A percentile compares a stretch with the other conserved stretches of the same genome.
Evolutionary conservation across 352 stramenopile species (phyloP).

Genomic region (Pythium brassicae): DNA sequence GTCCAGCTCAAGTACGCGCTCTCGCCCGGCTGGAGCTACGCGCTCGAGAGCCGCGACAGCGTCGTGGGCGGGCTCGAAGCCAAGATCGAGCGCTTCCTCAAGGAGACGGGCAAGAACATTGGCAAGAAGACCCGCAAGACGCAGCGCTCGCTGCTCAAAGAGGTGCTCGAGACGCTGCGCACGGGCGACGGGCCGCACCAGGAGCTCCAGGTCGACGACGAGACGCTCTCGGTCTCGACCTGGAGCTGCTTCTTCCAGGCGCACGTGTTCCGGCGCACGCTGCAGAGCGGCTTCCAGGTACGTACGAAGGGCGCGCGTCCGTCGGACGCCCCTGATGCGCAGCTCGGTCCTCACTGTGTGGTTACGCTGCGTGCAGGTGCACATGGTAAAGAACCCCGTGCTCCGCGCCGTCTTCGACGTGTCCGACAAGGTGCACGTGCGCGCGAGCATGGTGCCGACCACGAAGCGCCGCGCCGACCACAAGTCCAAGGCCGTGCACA

Average conservation of each 20-base stretch:
- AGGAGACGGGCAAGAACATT: slow-evolving; percentile 59
- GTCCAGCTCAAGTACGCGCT: slow-evolving; percentile 57
- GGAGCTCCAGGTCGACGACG: slow-evolving; percentile 46
- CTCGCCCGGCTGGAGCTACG: slow-evolving; percentile 38
- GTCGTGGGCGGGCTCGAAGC: slow-evolving; percentile 42
- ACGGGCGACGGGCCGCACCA: slow-evolving; percentile 51
- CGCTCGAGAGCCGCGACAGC: slow-evolving; percentile 30
- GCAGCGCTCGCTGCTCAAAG: slow-evolving; percentile 62
- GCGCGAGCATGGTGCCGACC: slow-evolving; percentile 42
- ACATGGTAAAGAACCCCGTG: slow-evolving; percentile 52
- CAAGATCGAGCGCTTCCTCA: slow-evolving; percentile 58
- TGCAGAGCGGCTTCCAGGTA: slow-evolving; percentile 60
- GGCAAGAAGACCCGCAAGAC: slow-evolving; percentile 70
- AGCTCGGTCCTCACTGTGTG: not conserved
- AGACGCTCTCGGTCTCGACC: slow-evolving; percentile 46
- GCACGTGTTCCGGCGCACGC: slow-evolving; percentile 45
- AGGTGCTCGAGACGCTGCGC: slow-evolving; percentile 56
- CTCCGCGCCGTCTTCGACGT: slow-evolving; percentile 64
- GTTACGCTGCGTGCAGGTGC: slow-evolving; percentile 16
- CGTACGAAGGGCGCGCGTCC: too few species aligned
- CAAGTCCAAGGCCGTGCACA: slow-evolving; percentile 47
- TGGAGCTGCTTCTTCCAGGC: slow-evolving; percentile 67
- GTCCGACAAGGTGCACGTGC: slow-evolving; percentile 37
- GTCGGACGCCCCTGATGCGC: too few species aligned
- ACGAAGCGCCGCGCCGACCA: slow-evolving; percentile 40